phyloP scores from a whole-genome alignment of 768 basidiomycete species.

The Sporobolomyces roseus region DNA sequence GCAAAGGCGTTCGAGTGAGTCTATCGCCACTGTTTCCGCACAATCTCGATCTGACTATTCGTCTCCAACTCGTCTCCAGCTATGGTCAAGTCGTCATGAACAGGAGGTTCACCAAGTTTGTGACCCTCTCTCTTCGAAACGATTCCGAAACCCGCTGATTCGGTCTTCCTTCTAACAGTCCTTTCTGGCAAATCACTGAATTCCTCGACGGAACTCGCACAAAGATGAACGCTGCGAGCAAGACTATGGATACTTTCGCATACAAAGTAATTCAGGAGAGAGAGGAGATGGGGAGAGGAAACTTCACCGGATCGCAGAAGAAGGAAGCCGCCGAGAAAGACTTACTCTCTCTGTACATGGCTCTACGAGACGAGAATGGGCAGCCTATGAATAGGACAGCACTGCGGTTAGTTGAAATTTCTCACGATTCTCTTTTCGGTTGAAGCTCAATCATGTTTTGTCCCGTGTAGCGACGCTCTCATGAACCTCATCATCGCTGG shows the following conservation, averaged over 20 bases:
- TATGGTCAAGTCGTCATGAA: conserved; percentile 17
- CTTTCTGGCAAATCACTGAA: conserved; percentile 31
- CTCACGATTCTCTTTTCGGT: neutral
- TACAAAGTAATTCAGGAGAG: conserved; percentile 32
- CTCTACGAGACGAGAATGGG: conserved; percentile 25
- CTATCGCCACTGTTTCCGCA: neutral
- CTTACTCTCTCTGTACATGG: conserved; percentile 31
- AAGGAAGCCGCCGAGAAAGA: conserved; percentile 18
- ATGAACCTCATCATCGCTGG: conserved; percentile 39
- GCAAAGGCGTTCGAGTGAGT: conserved; percentile 30
- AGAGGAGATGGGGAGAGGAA: conserved; percentile 17
- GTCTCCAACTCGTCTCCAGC: neutral
- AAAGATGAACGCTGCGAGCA: conserved; percentile 10
- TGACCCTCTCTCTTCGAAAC: neutral
- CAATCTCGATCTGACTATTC: neutral
- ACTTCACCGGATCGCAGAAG: conserved; percentile 17
- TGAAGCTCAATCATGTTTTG: neutral
- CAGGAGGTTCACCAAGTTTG: conserved; percentile 5
- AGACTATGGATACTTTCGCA: conserved; percentile 30
- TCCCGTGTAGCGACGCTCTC: conserved; percentile 21
- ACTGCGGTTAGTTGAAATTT: conserved; percentile 10
- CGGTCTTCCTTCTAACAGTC: conserved; percentile 6
- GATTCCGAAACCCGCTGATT: neutral
- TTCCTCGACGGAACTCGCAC: neutral
- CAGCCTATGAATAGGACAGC: conserved; percentile 16